Percentiles rank a stretch among this genome's conserved stretches.
Evolutionary conservation across 2,329 filamentous ascomycete genomes (phyloP).

Genomic region (Aspergillus floridensis): DNA sequence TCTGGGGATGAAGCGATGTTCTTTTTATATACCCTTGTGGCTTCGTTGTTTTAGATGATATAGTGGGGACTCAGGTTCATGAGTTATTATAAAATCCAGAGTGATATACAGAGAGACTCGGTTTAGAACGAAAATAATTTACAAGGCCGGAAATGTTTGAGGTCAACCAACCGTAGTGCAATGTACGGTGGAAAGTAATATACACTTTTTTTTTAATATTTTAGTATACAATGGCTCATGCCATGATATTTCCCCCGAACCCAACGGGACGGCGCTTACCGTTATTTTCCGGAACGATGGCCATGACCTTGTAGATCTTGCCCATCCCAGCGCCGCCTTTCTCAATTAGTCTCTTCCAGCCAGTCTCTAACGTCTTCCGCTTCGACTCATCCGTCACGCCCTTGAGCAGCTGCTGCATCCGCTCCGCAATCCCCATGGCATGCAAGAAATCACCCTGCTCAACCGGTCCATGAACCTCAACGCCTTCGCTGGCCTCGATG

Average conservation of each 20-base stretch:
- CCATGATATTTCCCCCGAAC: constrained; percentile 68
- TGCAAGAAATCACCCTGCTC: constrained; percentile 78
- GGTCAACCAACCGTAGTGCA: too few species aligned
- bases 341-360: constrained; percentile 83
- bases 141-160: too few species aligned
- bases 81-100: neutral
- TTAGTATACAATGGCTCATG: neutral
- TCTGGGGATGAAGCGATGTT: neutral
- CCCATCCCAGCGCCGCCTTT: constrained; percentile 84
- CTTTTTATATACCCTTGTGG: constrained; percentile 5
- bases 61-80: neutral
- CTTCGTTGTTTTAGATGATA: neutral
- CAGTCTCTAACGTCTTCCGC: constrained; percentile 63
- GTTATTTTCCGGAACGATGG: constrained; percentile 78
- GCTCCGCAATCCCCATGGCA: constrained; percentile 77
- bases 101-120: too few species aligned
- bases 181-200: neutral
- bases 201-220: neutral
- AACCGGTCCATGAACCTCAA: constrained; percentile 91
- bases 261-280: constrained; percentile 77
- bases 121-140: neutral
- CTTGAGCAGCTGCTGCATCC: constrained; percentile 66
- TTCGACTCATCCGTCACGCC: constrained; percentile 50
- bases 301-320: constrained; percentile 87
- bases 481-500: constrained; percentile 67